Percentiles rank a stretch among this genome's conserved stretches.
These are phyloP conservation scores for Pugionium cornutum DNA, from an alignment of 345 rosid genomes.

Conservation along the genomic window DNA sequence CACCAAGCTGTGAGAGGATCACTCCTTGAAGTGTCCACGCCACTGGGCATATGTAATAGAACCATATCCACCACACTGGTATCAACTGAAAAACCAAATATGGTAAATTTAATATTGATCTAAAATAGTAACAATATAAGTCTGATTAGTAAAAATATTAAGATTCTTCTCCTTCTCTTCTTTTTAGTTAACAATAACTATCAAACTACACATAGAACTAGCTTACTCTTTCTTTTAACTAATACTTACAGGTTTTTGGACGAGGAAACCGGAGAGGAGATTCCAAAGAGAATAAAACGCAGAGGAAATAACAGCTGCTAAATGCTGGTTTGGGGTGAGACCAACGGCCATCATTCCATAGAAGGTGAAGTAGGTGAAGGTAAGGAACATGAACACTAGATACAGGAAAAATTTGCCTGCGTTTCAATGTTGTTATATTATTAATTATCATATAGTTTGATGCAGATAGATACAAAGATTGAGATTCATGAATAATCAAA, in stretches of 20 bases:
- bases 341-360: slow-evolving; percentile 97
- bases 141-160: slow-evolving; percentile 2
- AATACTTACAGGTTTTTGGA: slow-evolving; percentile 69
- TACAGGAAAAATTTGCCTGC: slow-evolving; percentile 79
- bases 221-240: too few relatives aligned
- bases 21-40: slow-evolving; percentile 85
- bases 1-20: slow-evolving; percentile 79
- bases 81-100: slow-evolving; percentile 48
- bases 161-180: too few relatives aligned
- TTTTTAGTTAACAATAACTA: too few relatives aligned
- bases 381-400: slow-evolving; percentile 80
- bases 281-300: slow-evolving; percentile 93
- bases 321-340: slow-evolving; percentile 71
- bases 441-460: background rate
- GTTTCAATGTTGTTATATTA: background rate
- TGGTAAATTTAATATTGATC: background rate
- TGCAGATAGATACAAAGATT: background rate
- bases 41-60: slow-evolving; percentile 77
- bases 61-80: slow-evolving; percentile 97
- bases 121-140: background rate
- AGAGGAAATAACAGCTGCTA: slow-evolving; percentile 84
- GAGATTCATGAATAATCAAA: background rate
- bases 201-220: too few relatives aligned
- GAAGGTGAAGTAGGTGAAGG: slow-evolving; percentile 88
- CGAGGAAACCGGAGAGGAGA: slow-evolving; percentile 83